Conservation (phyloP, 164 flowering plant species). For the Chloranthus sessilifolius region DNA sequence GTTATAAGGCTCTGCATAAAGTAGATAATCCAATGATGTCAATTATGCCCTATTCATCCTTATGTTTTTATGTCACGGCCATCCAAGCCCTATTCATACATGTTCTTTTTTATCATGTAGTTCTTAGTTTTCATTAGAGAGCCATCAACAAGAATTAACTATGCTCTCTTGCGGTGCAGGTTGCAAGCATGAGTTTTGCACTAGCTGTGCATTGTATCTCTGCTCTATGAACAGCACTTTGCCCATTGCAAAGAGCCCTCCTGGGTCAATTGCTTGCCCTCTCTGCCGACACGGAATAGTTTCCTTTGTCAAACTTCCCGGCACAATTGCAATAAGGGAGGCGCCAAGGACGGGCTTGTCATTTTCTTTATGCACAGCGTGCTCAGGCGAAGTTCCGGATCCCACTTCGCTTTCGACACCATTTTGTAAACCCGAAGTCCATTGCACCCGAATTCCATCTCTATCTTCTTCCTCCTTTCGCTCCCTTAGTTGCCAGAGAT, state of each 20-base stretch:
- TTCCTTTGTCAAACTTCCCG: constrained; percentile 62
- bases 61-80: no score
- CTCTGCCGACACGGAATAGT: constrained; percentile 87
- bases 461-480: constrained; percentile 44
- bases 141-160: no score
- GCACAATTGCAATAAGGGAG: constrained; percentile 40
- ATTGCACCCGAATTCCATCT: constrained; percentile 40
- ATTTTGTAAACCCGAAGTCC: constrained; percentile 48
- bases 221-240: constrained; percentile 62
- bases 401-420: constrained; percentile 42
- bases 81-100: no score
- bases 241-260: constrained; percentile 38
- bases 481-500: constrained; percentile 55
- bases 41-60: no score
- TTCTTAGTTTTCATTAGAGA: no score
- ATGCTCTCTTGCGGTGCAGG: constrained; percentile 37
- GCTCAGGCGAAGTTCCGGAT: constrained; percentile 46
- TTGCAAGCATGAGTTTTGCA: constrained; percentile 90
- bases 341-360: constrained; percentile 63
- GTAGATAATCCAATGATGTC: no score
- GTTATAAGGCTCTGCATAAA: no score
- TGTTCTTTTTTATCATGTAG: no score
- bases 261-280: constrained; percentile 90
- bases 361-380: constrained; percentile 49
- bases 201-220: constrained; percentile 74